phyloP scores from a whole-genome alignment of 768 basidiomycete species.

The Collybia nuda region DNA sequence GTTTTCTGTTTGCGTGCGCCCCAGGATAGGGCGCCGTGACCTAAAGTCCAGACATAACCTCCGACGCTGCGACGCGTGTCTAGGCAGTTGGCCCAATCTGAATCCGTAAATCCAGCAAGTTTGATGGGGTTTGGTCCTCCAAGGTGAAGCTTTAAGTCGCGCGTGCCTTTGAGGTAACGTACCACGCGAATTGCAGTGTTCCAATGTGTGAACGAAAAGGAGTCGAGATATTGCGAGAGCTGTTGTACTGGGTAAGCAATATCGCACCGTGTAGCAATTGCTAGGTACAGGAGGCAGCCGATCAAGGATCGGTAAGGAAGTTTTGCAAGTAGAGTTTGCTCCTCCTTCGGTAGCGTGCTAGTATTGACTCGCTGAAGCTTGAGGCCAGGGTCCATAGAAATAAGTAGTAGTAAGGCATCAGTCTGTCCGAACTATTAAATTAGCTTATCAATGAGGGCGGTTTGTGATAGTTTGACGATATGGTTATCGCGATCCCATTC shows the following conservation, averaged over 20 bases:
- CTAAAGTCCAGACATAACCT: constrained; percentile 32
- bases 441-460: constrained; percentile 19
- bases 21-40: constrained; percentile 34
- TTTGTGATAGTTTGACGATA: constrained; percentile 20
- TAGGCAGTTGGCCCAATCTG: constrained; percentile 7
- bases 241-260: constrained; percentile 21
- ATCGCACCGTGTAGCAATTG: constrained; percentile 21
- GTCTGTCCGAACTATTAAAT: background rate
- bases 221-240: constrained; percentile 27
- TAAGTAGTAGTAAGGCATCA: constrained; percentile 7
- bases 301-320: constrained; percentile 6
- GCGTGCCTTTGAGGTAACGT: constrained; percentile 12
- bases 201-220: constrained; percentile 22
- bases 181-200: constrained; percentile 19
- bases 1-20: constrained; percentile 28
- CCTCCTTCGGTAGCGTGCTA: background rate
- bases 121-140: constrained; percentile 1
- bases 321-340: background rate
- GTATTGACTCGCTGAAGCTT: constrained; percentile 3
- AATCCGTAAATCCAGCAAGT: constrained; percentile 13
- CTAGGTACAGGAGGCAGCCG: constrained; percentile 16
- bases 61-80: constrained; percentile 18
- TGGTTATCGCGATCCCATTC: constrained; percentile 14
- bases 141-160: background rate
- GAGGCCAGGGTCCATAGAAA: constrained; percentile 19